Percentiles rank a stretch among this genome's conserved stretches.
These are phyloP conservation scores for Filobasidium floriforme DNA, from an alignment of 768 basidiomycete genomes.

Conservation along the genomic window DNA sequence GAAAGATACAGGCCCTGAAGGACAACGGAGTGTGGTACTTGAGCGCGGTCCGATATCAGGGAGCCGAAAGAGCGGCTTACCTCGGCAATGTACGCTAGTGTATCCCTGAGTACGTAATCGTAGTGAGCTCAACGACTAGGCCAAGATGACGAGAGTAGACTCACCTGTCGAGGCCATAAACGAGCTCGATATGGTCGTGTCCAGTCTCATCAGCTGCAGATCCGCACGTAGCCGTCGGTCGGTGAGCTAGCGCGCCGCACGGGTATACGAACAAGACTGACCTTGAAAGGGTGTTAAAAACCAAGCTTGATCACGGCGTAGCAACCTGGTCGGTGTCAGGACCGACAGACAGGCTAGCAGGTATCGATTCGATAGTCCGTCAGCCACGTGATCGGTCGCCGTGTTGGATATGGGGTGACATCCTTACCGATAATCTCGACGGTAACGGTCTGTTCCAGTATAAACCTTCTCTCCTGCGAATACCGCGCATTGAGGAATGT, in stretches of 20 bases:
- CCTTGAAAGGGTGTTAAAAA: not conserved
- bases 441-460: constrained; percentile 29
- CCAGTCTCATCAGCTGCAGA: not conserved
- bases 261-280: not conserved
- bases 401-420: not conserved
- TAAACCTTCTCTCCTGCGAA: constrained; percentile 21
- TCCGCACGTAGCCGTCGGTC: not conserved
- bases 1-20: constrained; percentile 10
- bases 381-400: too few species aligned
- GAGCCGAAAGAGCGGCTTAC: not conserved
- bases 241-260: not conserved
- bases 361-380: not conserved
- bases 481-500: constrained; percentile 13
- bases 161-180: not conserved
- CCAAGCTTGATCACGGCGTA: not conserved
- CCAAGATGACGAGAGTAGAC: not conserved
- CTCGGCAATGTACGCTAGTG: constrained; percentile 5
- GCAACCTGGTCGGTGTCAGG: constrained; percentile 2
- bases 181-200: constrained; percentile 3
- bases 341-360: not conserved
- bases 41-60: not conserved
- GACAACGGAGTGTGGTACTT: not conserved
- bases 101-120: not conserved
- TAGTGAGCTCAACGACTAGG: too few species aligned
- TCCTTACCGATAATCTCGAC: constrained; percentile 29